Evolutionary conservation across 2,329 filamentous ascomycete species (phyloP), one percentile per base, ranked within the genome.

Genomic region (Botrytis deweyae): DNA sequence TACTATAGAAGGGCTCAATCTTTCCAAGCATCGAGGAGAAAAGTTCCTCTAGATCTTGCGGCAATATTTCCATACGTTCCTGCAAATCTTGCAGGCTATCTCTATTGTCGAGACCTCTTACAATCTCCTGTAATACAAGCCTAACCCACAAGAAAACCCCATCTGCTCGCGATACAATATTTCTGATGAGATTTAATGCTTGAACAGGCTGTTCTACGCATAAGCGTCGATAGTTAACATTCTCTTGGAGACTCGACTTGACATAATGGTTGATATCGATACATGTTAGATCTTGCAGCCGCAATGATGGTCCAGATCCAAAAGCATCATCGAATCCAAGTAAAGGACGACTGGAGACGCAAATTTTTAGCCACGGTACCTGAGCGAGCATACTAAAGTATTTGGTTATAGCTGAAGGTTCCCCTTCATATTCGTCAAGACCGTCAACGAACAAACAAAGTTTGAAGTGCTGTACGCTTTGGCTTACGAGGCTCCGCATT

Each of bases 61-160:
- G 80, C 3, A 79, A 20, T 5, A 42, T 22, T 14, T 70, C 40
- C 0, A 81, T 65, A 29, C 79, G 61, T 38, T 63, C 38, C 36
- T 75, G 69, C 5, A 81, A 73, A 61, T 78, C 69, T 16, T 52
- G 52, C 1, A 79, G 52, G 2, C 44, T 44, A 61, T 80, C 80
- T 1, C 61, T 64, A 63, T 76, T 73, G 1, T 16, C 59, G 1
- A 76, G 49, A 5, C 75, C 75, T 66, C 55, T 61, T 10, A 74
- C 5, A 1, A 77, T 55, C 3, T 66, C 71, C n/a, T n/a, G 18
- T 6, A 77, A 49, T 22, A 74, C 74, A 4, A 75, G 66, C 22
- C 22, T 70, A 14, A 74, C 67, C 75, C 74, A 76, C n/a, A 76
- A 42, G 36, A 73, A 75, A 9, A 75, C 75, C 1, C 73, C 73